Evolutionary conservation across 192 early-diverging fungal species (phyloP).

Genomic region (Phlyctochytrium arcticum): DNA sequence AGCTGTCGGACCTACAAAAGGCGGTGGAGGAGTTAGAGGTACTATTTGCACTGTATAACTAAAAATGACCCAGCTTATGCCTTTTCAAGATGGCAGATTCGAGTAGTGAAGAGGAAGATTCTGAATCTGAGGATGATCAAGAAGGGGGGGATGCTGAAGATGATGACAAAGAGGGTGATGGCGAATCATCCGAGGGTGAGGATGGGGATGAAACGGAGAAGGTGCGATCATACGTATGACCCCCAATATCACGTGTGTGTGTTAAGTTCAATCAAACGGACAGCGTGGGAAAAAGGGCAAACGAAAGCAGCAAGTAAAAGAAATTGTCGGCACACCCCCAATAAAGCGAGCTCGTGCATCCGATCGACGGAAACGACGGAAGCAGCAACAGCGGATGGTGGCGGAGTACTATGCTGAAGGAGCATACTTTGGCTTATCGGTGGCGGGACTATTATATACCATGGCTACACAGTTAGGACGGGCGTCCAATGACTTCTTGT

Average conservation of each 20-base stretch:
- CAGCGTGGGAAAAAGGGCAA: not conserved
- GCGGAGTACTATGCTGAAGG: conserved; percentile 82
- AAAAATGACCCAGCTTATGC: conserved; percentile 1
- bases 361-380: not conserved
- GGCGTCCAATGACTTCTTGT: conserved; percentile 67
- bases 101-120: conserved; percentile 24
- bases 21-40: conserved; percentile 71
- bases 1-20: conserved; percentile 54
- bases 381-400: conserved; percentile 43
- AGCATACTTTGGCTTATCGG: conserved; percentile 69
- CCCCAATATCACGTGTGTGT: too few relatives aligned
- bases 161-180: conserved; percentile 13
- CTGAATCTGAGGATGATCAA: conserved; percentile 31
- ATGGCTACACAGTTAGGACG: conserved; percentile 72
- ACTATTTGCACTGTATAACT: not conserved
- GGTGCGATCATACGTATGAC: not conserved
- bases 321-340: not conserved
- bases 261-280: too few relatives aligned
- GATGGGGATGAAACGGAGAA: conserved; percentile 25
- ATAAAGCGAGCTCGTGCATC: conserved; percentile 9
- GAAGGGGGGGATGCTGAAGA: conserved; percentile 21
- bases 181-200: conserved; percentile 37
- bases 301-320: not conserved
- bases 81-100: conserved; percentile 27
- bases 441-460: conserved; percentile 65